Conservation (phyloP, 2,329 filamentous ascomycete genomes). For the Aspergillus novoparasiticus region DNA sequence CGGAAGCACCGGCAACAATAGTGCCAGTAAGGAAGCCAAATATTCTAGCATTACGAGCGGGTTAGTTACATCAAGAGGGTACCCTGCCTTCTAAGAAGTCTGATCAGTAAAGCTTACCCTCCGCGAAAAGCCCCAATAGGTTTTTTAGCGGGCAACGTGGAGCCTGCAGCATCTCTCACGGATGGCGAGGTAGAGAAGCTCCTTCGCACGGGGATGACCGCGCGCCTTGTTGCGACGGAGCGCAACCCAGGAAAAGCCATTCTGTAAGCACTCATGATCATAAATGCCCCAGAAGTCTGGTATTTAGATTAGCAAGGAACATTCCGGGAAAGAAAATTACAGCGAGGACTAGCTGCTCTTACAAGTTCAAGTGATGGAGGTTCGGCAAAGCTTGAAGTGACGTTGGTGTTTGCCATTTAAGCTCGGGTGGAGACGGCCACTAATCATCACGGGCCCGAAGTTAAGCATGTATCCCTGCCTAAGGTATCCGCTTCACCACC, state of each 20-base stretch:
- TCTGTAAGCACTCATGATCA: slow-evolving; percentile 17
- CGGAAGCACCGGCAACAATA: slow-evolving; percentile 73
- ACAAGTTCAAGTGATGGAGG: neutral
- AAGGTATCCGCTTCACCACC: neutral
- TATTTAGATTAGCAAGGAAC: slow-evolving; percentile 7
- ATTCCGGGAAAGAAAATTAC: slow-evolving; percentile 1
- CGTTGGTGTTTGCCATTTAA: slow-evolving; percentile 3
- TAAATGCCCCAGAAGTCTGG: neutral
- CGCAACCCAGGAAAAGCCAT: slow-evolving; percentile 23
- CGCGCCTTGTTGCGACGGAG: slow-evolving; percentile 17
- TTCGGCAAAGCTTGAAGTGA: slow-evolving; percentile 3
- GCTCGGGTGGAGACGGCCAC: slow-evolving; percentile 2
- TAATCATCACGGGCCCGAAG: slow-evolving; percentile 1
- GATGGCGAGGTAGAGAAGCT: slow-evolving; percentile 42
- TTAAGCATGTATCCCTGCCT: neutral
- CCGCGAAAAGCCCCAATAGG: slow-evolving; percentile 72
- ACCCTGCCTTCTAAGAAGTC: neutral
- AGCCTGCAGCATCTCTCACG: slow-evolving; percentile 39
- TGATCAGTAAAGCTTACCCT: slow-evolving; percentile 57
- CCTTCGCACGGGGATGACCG: slow-evolving; percentile 26
- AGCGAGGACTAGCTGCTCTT: neutral
- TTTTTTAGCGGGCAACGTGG: slow-evolving; percentile 58
- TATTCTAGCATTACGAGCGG: slow-evolving; percentile 57
- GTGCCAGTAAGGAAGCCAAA: slow-evolving; percentile 91
- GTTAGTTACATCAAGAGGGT: slow-evolving; percentile 7